A percentile compares a stretch with the other conserved stretches of the same genome.
Evolutionary conservation across 129 eudicot species (phyloP).

Genomic region (Tanacetum coccineum): DNA sequence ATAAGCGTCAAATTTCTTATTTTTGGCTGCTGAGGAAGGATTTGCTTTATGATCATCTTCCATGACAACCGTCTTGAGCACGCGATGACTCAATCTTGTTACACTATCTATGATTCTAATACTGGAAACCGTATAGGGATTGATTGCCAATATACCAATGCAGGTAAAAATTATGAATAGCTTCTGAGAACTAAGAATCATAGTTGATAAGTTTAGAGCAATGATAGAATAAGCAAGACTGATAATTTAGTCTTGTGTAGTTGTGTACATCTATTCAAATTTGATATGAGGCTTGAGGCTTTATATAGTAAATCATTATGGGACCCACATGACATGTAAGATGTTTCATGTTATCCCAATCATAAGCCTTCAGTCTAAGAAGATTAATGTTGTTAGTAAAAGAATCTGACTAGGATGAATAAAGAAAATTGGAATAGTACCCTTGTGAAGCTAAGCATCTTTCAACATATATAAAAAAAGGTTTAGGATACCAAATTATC

Average conservation of each 20-base stretch:
- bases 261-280: slow-evolving; percentile 28
- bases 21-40: slow-evolving; percentile 25
- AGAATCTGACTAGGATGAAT: slow-evolving; percentile 72
- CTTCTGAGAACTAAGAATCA: slow-evolving; percentile 42
- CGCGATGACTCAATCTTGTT: slow-evolving; percentile 33
- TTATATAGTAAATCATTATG: slow-evolving; percentile 55
- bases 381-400: slow-evolving; percentile 49
- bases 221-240: slow-evolving; percentile 26
- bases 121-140: slow-evolving; percentile 42
- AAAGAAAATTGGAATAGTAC: slow-evolving; percentile 60
- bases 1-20: slow-evolving; percentile 39
- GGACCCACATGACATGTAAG: slow-evolving; percentile 54
- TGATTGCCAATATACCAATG: slow-evolving; percentile 42
- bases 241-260: slow-evolving; percentile 30
- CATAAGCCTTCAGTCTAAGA: slow-evolving; percentile 48
- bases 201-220: slow-evolving; percentile 31
- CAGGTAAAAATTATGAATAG: slow-evolving; percentile 46
- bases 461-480: slow-evolving; percentile 13
- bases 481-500: not conserved
- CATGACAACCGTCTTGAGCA: slow-evolving; percentile 36
- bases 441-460: slow-evolving; percentile 88
- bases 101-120: slow-evolving; percentile 37
- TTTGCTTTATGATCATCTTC: slow-evolving; percentile 28
- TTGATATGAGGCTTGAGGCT: slow-evolving; percentile 36
- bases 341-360: slow-evolving; percentile 58